A percentile compares a stretch with the other conserved stretches of the same genome.
phyloP scores from a whole-genome alignment of 495 filamentous ascomycete species.

The Daldinia bambusicola region DNA sequence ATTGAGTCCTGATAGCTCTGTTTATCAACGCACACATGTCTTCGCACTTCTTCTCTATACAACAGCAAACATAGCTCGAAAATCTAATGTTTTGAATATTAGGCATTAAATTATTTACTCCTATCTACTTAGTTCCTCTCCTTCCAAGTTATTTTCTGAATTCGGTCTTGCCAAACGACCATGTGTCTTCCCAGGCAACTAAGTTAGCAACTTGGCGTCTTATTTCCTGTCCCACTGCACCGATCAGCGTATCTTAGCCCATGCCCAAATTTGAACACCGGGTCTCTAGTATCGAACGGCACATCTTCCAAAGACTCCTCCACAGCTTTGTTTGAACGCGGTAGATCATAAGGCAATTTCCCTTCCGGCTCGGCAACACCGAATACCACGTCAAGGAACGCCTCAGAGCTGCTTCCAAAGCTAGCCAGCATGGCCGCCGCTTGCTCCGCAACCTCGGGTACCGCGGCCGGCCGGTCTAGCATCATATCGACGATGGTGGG shows the following conservation, averaged over 20 bases:
- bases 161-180: background rate
- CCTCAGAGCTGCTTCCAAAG: slow-evolving; percentile 45
- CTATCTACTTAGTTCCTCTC: background rate
- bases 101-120: background rate
- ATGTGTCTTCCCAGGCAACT: no score
- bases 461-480: slow-evolving; percentile 47
- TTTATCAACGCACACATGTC: no score
- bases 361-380: slow-evolving; percentile 41
- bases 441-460: slow-evolving; percentile 46
- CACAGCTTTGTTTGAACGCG: slow-evolving; percentile 34
- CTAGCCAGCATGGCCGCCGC: slow-evolving; percentile 45
- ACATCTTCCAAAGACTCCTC: slow-evolving; percentile 36
- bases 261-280: slow-evolving; percentile 41
- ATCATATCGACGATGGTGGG: slow-evolving; percentile 48
- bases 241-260: slow-evolving; percentile 32
- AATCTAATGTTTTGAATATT: no score
- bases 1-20: no score
- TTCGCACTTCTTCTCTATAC: no score
- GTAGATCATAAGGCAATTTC: slow-evolving; percentile 40
- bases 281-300: slow-evolving; percentile 42
- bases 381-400: slow-evolving; percentile 48
- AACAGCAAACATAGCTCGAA: no score
- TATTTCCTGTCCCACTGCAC: no score
- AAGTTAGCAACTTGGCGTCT: background rate
- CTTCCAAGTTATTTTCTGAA: background rate